Conservation (phyloP, 768 basidiomycete species). For the Leucocoprinus sp. region DNA sequence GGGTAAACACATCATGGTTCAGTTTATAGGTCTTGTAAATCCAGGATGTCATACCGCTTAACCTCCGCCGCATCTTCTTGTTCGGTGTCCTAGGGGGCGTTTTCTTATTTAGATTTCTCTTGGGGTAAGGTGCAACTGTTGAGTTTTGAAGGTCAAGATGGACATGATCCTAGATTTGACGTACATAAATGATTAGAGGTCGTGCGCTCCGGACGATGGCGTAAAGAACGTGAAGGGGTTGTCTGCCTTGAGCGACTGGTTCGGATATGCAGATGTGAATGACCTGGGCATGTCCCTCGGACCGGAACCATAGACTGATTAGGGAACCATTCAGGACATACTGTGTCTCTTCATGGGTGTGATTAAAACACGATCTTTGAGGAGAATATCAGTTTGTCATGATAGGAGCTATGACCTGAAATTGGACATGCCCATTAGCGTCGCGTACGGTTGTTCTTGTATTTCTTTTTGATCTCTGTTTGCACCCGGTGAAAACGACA, state of each 20-base stretch:
- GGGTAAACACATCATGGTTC: neutral
- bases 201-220: conserved; percentile 4
- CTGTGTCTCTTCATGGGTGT: conserved; percentile 14
- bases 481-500: neutral
- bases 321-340: neutral
- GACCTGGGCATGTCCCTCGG: neutral
- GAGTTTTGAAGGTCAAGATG: neutral
- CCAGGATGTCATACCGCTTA: conserved; percentile 2
- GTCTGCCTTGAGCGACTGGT: conserved; percentile 1
- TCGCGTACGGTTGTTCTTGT: conserved; percentile 5
- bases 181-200: conserved; percentile 1
- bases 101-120: conserved; percentile 1
- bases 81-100: conserved; percentile 1
- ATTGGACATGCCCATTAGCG: conserved; percentile 8
- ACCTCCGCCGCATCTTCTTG: conserved; percentile 4
- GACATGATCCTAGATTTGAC: neutral
- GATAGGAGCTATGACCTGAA: neutral
- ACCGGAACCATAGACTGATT: neutral
- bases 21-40: neutral
- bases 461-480: neutral
- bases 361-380: conserved; percentile 10
- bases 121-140: conserved; percentile 9
- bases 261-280: neutral
- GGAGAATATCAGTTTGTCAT: neutral
- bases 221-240: conserved; percentile 1